Evolutionary conservation across 805 yeast species (phyloP).

Genomic region (Candida fluviatilis): DNA sequence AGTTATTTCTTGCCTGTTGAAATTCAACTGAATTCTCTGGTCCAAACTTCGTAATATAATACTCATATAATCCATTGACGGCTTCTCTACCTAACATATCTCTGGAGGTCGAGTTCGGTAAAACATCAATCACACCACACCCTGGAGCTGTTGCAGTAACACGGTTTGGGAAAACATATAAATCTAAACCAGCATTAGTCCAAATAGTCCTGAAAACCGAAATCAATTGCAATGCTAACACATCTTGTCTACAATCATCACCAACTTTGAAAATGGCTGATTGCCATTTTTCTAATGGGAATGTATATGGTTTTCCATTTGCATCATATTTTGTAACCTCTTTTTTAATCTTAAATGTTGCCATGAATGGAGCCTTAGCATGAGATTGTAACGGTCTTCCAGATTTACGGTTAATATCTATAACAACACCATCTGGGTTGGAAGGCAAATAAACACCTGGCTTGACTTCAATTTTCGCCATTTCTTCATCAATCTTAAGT

Average conservation of each 20-base stretch:
- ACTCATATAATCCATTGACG: constrained; percentile 92
- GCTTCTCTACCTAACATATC: constrained; percentile 99
- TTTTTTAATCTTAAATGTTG: constrained; percentile 80
- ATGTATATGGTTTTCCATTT: constrained; percentile 23
- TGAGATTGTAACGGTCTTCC: constrained; percentile 96
- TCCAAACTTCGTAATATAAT: constrained; percentile 87
- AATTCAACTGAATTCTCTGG: constrained; percentile 88
- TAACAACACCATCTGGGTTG: constrained; percentile 92
- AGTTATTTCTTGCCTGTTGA: constrained; percentile 88
- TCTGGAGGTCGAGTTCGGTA: constrained; percentile 91
- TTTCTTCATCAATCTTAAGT: constrained; percentile 92
- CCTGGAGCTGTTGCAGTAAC: constrained; percentile 99
- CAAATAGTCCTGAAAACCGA: constrained; percentile 90
- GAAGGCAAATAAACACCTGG: constrained; percentile 88
- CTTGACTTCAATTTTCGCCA: constrained; percentile 45
- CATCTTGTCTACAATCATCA: constrained; percentile 98
- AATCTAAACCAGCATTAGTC: constrained; percentile 82
- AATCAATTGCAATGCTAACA: constrained; percentile 85
- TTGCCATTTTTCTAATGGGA: constrained; percentile 69
- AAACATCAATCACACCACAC: constrained; percentile 96
- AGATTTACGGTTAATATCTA: constrained; percentile 86
- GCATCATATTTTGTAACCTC: constrained; percentile 45
- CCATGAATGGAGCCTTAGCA: constrained; percentile 98
- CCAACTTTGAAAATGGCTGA: constrained; percentile 98
- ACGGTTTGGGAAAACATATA: constrained; percentile 87